A percentile compares a stretch with the other conserved stretches of the same genome.
Evolutionary conservation across 225 moss, liverwort and hornwort genomes (phyloP).

Genomic region (Asterella californica): DNA sequence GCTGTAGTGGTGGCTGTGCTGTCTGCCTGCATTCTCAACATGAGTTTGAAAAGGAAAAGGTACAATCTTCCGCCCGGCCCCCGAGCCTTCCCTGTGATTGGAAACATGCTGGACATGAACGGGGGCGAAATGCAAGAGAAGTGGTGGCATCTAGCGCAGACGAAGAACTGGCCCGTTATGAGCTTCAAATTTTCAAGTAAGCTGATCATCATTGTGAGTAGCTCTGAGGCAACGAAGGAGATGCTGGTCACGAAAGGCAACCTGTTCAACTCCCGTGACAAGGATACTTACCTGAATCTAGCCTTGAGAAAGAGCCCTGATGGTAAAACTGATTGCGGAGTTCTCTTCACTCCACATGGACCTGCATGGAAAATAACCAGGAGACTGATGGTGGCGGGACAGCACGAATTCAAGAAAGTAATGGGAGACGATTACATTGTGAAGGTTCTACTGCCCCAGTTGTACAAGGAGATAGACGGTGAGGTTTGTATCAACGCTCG

Average conservation of each 20-base stretch:
- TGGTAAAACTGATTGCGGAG: background rate
- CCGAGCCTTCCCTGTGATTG: background rate
- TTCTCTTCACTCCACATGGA: background rate
- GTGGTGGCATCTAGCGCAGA: background rate
- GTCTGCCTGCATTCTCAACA: background rate
- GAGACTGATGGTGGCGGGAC: background rate
- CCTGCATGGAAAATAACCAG: background rate
- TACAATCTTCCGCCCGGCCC: constrained; percentile 6
- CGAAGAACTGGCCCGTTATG: background rate
- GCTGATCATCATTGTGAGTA: background rate
- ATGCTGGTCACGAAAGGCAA: constrained; percentile 5
- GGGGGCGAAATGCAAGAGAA: background rate
- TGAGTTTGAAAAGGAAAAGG: background rate
- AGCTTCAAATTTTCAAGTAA: background rate
- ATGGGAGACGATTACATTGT: background rate
- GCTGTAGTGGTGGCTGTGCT: background rate
- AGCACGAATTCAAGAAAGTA: background rate
- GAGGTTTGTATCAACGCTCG: background rate
- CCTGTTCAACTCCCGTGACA: background rate
- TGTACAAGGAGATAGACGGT: background rate
- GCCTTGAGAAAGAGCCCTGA: background rate
- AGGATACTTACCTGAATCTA: background rate
- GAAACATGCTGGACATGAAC: background rate
- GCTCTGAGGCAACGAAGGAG: background rate
- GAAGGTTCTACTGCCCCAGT: background rate